These are phyloP conservation scores for Claviceps spartinae DNA, from an alignment of 2,329 filamentous ascomycete genomes.

Conservation along the genomic window DNA sequence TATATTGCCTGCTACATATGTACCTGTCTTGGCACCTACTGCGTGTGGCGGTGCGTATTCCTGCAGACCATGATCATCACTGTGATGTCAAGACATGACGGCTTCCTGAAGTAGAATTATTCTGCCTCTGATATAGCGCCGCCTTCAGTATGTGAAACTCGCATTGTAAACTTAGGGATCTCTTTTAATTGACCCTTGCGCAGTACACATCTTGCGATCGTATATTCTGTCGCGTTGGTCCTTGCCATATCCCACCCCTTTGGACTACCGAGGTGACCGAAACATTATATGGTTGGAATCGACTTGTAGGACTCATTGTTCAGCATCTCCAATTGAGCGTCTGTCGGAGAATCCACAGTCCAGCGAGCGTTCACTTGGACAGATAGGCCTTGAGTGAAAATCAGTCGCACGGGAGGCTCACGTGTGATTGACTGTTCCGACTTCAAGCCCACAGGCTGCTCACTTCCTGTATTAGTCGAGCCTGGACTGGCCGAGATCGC, in stretches of 20 bases:
- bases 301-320: neutral
- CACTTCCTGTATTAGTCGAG: constrained; percentile 1
- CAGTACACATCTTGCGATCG: neutral
- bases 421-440: neutral
- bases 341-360: neutral
- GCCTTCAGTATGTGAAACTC: neutral
- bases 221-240: too few species aligned
- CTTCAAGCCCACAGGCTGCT: neutral
- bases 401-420: neutral
- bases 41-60: too few species aligned
- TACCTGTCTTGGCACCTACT: too few species aligned
- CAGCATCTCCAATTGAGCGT: neutral
- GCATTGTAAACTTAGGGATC: neutral
- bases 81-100: neutral
- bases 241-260: too few species aligned
- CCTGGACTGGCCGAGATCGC: constrained; percentile 4
- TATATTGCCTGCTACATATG: too few species aligned
- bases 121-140: neutral
- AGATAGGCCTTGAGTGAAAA: neutral
- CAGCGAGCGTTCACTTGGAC: neutral
- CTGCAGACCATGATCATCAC: neutral
- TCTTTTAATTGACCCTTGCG: neutral
- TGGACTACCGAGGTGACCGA: too few species aligned
- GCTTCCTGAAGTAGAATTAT: neutral
- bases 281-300: too few species aligned